phyloP scores from a whole-genome alignment of 257 asterid genomes.

The Solanum pimpinellifolium region DNA sequence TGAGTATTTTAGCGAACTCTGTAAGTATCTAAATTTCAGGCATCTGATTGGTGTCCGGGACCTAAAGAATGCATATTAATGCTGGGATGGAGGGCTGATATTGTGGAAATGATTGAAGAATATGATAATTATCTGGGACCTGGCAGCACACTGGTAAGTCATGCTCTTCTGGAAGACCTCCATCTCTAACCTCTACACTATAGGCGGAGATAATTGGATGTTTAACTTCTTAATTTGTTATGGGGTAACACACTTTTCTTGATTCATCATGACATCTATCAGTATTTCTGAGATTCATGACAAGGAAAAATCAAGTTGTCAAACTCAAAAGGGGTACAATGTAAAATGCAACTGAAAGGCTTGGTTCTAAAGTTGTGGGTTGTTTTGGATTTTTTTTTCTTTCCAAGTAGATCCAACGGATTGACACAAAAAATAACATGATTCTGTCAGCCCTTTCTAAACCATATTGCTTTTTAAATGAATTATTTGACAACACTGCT shows the following conservation, averaged over 20 bases:
- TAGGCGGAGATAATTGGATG: background rate
- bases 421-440: background rate
- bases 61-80: constrained; percentile 76
- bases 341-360: background rate
- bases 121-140: constrained; percentile 93
- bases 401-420: background rate
- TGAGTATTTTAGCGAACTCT: background rate
- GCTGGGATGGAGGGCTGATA: constrained; percentile 94
- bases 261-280: background rate
- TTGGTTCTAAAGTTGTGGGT: background rate
- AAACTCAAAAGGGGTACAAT: background rate
- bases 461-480: background rate
- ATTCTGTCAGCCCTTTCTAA: background rate
- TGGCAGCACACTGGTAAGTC: constrained; percentile 71
- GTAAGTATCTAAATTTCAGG: constrained; percentile 35
- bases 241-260: background rate
- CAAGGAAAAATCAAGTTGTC: background rate
- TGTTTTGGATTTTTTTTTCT: background rate
- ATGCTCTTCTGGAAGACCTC: background rate
- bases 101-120: constrained; percentile 79
- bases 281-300: background rate
- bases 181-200: background rate
- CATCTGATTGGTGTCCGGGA: constrained; percentile 55
- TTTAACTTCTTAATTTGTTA: background rate
- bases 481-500: background rate